A percentile compares a stretch with the other conserved stretches of the same genome.
phyloP scores from a whole-genome alignment of 1,139 yeast species.

The Geotrichum cucujoidarum region DNA sequence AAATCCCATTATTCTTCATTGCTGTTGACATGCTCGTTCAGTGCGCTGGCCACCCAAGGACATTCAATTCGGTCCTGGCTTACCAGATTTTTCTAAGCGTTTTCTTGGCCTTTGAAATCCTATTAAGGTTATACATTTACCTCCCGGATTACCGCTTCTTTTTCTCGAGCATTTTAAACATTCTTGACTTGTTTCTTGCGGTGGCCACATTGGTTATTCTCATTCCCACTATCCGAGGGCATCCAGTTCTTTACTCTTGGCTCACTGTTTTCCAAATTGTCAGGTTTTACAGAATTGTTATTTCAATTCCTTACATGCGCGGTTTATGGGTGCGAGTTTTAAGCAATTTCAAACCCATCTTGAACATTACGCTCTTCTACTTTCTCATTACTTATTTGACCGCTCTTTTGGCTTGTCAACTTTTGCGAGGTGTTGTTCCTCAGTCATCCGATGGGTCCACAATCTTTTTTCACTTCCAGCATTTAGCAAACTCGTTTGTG shows the following conservation, averaged over 20 bases:
- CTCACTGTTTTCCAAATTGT: constrained; percentile 67
- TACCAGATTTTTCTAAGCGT: constrained; percentile 14
- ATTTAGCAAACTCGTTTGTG: constrained; percentile 68
- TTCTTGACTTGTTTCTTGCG: constrained; percentile 61
- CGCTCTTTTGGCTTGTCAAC: constrained; percentile 63
- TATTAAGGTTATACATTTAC: constrained; percentile 53
- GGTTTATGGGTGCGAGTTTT: constrained; percentile 66
- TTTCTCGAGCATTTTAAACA: constrained; percentile 51
- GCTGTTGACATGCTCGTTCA: constrained; percentile 48
- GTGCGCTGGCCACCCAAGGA: constrained; percentile 31
- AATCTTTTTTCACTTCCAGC: constrained; percentile 51
- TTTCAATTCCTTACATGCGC: constrained; percentile 52
- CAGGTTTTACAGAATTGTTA: constrained; percentile 70
- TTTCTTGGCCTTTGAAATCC: constrained; percentile 51
- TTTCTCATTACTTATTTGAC: constrained; percentile 57
- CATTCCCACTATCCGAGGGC: constrained; percentile 46
- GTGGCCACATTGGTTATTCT: constrained; percentile 55
- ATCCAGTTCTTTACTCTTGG: constrained; percentile 67
- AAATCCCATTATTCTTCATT: constrained; percentile 50
- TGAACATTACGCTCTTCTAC: constrained; percentile 71
- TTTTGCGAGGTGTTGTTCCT: constrained; percentile 67
- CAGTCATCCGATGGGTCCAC: constrained; percentile 37
- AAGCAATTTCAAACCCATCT: constrained; percentile 59
- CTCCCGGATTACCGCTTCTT: constrained; percentile 59
- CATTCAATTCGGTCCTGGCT: neutral